Evolutionary conservation across 2,329 filamentous ascomycete species (phyloP), one percentile per base, ranked within the genome.

Genomic region (Tricladium varicosporioides): DNA sequence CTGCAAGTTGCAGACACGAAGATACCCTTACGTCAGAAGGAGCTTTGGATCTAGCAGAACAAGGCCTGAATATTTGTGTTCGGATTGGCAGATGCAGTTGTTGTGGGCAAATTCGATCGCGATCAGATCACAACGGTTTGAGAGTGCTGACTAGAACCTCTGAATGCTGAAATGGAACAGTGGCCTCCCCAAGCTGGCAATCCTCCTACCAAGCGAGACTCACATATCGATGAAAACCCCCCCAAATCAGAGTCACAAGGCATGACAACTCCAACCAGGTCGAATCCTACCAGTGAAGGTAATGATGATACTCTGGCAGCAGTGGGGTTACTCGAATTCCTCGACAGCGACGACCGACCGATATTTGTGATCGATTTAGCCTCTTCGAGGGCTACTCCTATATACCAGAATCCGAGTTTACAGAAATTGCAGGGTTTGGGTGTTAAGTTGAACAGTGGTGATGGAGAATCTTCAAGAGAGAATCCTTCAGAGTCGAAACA

Each of bases 331-430:
- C 42, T 63, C 15, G 65, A 67, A 36, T 54, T 63, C 5, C 57
- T 67, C 45, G 63, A 63, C 10, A 53, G 57, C 13, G 63, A 65
- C 48, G 63, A 65, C 16, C 56, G 61, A 33, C 60, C 65, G 0
- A 53, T 60, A 7, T 63, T 67, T 31, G 54, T 67, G 14, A 56
- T 65, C 43, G 65, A 67, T 36, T 50, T 66, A 19, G 50, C 19
- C 1, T 54, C 4, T 14, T 42, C 50, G 36, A 54, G 53, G 16
- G 53, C 42, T 1, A 59, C 48, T 16, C 62, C 63, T 2, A 45
- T 60, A 14, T 67, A 63, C 31, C 47, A 53, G 45, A 67, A 65
- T 52, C 36, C 51, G 14, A 60, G 61, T 19, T 27, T 63, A 14
- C 43, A 40, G 16, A 53, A 36, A 14, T 7, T 53, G 18, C 16